phyloP scores from a whole-genome alignment of 306 rosid species.

The Dalbergia cochinchinensis region DNA sequence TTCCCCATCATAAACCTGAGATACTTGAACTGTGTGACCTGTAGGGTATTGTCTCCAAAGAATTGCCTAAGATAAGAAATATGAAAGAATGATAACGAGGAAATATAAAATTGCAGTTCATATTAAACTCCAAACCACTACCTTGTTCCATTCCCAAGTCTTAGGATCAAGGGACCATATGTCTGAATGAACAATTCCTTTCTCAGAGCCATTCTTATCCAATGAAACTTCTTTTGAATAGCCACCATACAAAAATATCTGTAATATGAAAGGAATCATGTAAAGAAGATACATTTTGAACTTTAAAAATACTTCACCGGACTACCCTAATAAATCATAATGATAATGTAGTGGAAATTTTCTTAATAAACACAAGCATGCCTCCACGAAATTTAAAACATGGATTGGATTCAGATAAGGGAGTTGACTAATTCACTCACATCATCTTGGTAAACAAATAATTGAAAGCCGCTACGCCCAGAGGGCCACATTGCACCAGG shows the following conservation, averaged over 20 bases:
- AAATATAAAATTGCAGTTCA: conserved; percentile 36
- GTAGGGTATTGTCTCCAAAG: neutral
- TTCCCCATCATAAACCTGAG: neutral
- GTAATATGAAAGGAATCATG: conserved; percentile 50
- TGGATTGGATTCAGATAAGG: conserved; percentile 28
- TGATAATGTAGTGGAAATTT: conserved; percentile 23
- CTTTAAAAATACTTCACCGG: conserved; percentile 29
- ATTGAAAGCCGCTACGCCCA: conserved; percentile 96
- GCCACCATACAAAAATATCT: conserved; percentile 96
- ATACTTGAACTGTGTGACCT: neutral
- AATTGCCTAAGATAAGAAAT: neutral
- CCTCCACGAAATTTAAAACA: conserved; percentile 29
- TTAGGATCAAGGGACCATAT: conserved; percentile 98
- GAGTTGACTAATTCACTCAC: conserved; percentile 59
- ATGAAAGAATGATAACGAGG: neutral
- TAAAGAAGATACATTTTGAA: conserved; percentile 36
- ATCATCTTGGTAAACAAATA: conserved; percentile 92
- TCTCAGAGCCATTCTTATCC: conserved; percentile 79
- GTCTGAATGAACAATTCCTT: conserved; percentile 93
- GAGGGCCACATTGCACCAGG: conserved; percentile 99
- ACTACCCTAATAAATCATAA: conserved; percentile 29
- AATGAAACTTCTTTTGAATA: conserved; percentile 93
- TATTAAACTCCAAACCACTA: conserved; percentile 51
- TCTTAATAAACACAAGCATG: conserved; percentile 27
- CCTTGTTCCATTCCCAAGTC: conserved; percentile 99